Conservation (phyloP, 192 early-diverging fungal genomes). For the Umbelopsis sp. region DNA sequence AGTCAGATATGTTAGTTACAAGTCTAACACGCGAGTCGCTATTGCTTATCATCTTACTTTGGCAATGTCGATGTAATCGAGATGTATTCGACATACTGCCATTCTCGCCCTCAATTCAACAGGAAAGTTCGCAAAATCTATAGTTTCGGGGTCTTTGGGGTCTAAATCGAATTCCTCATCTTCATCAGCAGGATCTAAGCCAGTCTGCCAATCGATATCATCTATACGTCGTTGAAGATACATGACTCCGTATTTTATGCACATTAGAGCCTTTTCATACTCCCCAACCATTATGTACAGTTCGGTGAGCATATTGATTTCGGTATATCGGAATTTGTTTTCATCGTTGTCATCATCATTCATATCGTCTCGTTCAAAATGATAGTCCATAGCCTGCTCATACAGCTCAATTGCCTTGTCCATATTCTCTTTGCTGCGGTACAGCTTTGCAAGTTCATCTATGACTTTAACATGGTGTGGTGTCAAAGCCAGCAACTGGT, state of each 20-base stretch:
- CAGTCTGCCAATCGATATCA: conserved; percentile 66
- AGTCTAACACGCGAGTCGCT: not conserved
- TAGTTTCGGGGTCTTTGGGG: conserved; percentile 2
- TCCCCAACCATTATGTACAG: conserved; percentile 80
- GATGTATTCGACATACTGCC: conserved; percentile 75
- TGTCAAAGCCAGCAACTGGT: conserved; percentile 53
- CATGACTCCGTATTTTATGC: conserved; percentile 68
- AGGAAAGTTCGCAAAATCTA: conserved; percentile 55
- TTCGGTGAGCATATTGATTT: conserved; percentile 87
- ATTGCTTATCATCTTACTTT: conserved; percentile 40
- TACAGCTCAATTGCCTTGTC: conserved; percentile 62
- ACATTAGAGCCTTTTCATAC: conserved; percentile 70
- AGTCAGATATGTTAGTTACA: not conserved
- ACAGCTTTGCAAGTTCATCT: conserved; percentile 62
- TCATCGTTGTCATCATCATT: conserved; percentile 43
- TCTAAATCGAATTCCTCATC: conserved; percentile 31
- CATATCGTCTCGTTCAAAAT: conserved; percentile 38
- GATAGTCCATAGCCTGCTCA: conserved; percentile 55
- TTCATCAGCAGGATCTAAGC: conserved; percentile 63
- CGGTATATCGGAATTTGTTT: conserved; percentile 72
- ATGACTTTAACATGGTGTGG: conserved; percentile 74
- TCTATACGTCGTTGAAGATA: conserved; percentile 70
- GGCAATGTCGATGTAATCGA: conserved; percentile 71
- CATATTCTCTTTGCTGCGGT: conserved; percentile 55
- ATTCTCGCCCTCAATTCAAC: conserved; percentile 86